Evolutionary conservation across 2,329 filamentous ascomycete species (phyloP).

Genomic region (Aspergillus puulaauensis): DNA sequence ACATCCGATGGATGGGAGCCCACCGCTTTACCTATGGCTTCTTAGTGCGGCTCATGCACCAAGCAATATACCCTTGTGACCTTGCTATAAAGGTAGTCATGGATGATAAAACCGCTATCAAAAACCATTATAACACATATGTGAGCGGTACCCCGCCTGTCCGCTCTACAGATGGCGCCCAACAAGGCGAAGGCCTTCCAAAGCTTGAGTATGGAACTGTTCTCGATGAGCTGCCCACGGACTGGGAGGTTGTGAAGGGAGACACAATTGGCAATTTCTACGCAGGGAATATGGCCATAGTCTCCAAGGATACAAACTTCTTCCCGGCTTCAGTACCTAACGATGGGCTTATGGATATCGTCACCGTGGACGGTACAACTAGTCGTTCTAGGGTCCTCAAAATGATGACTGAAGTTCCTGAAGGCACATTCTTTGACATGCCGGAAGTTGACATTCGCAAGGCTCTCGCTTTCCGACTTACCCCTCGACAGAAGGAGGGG

Average conservation of each 20-base stretch:
- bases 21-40: conserved; percentile 84
- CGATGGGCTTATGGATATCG: conserved; percentile 83
- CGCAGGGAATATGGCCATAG: conserved; percentile 90
- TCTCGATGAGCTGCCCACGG: conserved; percentile 70
- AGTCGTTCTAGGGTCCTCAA: conserved; percentile 64
- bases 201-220: conserved; percentile 76
- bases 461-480: conserved; percentile 80
- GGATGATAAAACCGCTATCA: conserved; percentile 71
- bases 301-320: conserved; percentile 84
- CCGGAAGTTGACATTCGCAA: conserved; percentile 78
- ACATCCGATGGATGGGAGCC: conserved; percentile 89
- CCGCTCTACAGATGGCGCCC: conserved; percentile 28
- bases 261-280: conserved; percentile 90
- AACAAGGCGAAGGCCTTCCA: conserved; percentile 62
- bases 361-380: conserved; percentile 76
- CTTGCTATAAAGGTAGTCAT: conserved; percentile 81
- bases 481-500: conserved; percentile 70
- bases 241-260: conserved; percentile 72
- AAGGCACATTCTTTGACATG: conserved; percentile 75
- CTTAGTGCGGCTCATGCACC: conserved; percentile 70
- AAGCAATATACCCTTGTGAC: conserved; percentile 84
- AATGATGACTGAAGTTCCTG: conserved; percentile 70
- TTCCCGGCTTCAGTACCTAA: conserved; percentile 75
- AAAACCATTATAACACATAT: conserved; percentile 65
- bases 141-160: conserved; percentile 32